Conservation (phyloP, 371 early-diverging fungal genomes). For the Rhizomucor pusillus region DNA sequence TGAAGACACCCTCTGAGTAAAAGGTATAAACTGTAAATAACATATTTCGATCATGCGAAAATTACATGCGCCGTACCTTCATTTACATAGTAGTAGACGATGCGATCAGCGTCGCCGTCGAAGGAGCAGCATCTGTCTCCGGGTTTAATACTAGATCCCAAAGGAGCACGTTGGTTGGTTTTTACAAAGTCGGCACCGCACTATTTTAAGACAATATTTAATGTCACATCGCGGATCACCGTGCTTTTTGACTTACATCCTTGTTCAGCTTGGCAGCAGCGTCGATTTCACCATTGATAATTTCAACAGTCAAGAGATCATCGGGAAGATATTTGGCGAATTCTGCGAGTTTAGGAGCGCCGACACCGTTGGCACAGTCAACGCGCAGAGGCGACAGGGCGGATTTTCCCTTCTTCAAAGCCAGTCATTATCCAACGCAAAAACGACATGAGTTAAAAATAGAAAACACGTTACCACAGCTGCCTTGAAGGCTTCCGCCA, state of each 20-base stretch:
- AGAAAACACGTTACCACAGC: slow-evolving; percentile 63
- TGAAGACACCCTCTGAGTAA: slow-evolving; percentile 66
- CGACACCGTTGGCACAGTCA: slow-evolving; percentile 98
- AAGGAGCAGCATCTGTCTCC: slow-evolving; percentile 85
- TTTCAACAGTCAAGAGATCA: slow-evolving; percentile 58
- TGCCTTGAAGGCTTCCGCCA: slow-evolving; percentile 78
- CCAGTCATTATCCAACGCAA: not conserved
- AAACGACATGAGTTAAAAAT: not conserved
- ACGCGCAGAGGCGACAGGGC: slow-evolving; percentile 70
- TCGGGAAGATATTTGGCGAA: slow-evolving; percentile 66
- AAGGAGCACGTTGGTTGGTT: slow-evolving; percentile 81
- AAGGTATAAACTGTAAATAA: too few relatives aligned
- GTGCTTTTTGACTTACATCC: slow-evolving; percentile 53
- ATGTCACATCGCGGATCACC: not conserved
- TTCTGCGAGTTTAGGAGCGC: slow-evolving; percentile 88
- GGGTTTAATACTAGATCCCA: slow-evolving; percentile 55
- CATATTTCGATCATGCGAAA: too few relatives aligned
- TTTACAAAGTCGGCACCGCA: slow-evolving; percentile 99
- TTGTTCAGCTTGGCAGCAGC: slow-evolving; percentile 78
- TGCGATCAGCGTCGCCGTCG: slow-evolving; percentile 99
- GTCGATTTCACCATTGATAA: slow-evolving; percentile 74
- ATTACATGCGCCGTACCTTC: slow-evolving; percentile 37
- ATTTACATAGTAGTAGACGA: slow-evolving; percentile 93
- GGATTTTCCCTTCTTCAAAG: slow-evolving; percentile 60
- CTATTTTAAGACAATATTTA: slow-evolving; percentile 25